These are phyloP conservation scores for Lachnellula arida DNA, from an alignment of 2,329 filamentous ascomycete species.

Conservation along the genomic window DNA sequence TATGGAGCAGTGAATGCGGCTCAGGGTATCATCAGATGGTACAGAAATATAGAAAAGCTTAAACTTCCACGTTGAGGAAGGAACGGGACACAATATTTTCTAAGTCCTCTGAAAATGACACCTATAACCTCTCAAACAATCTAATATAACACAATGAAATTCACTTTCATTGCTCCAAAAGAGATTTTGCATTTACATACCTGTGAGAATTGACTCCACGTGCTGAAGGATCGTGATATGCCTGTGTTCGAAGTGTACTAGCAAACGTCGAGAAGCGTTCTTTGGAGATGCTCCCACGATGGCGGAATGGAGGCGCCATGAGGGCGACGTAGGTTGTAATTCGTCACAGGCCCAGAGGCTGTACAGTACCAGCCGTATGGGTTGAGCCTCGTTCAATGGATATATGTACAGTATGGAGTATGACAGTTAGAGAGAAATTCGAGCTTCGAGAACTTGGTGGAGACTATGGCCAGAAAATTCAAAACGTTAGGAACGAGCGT, in stretches of 20 bases:
- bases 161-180: not conserved
- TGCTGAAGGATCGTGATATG: slow-evolving; percentile 59
- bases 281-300: slow-evolving; percentile 58
- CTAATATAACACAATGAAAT: too few relatives aligned
- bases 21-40: not conserved
- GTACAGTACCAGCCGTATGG: too few relatives aligned
- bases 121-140: too few relatives aligned
- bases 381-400: too few relatives aligned
- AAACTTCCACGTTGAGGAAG: too few relatives aligned
- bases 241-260: slow-evolving; percentile 61
- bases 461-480: too few relatives aligned
- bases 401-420: too few relatives aligned
- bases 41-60: not conserved
- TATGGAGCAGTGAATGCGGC: not conserved
- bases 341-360: not conserved
- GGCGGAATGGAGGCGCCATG: slow-evolving; percentile 30
- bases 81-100: too few relatives aligned
- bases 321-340: not conserved
- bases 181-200: slow-evolving; percentile 38
- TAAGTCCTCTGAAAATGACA: too few relatives aligned
- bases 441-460: too few relatives aligned
- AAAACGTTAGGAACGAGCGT: too few relatives aligned
- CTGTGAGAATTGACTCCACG: slow-evolving; percentile 52
- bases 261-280: slow-evolving; percentile 66
- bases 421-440: too few relatives aligned